Evolutionary conservation across 2,329 filamentous ascomycete species (phyloP).

Genomic region (Cladosporium cucumerinum): DNA sequence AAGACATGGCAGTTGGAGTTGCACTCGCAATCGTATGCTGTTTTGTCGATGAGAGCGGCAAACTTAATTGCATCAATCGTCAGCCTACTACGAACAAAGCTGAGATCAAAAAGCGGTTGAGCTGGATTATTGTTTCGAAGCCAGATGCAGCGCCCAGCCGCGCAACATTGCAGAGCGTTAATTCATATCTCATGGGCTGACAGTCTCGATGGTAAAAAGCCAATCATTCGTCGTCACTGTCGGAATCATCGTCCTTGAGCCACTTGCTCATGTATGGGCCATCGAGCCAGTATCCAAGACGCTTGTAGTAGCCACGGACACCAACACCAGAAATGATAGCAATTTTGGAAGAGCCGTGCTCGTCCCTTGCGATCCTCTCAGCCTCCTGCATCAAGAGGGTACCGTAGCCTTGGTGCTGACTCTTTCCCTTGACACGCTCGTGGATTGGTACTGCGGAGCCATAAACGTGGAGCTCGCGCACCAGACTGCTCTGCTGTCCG

Average conservation of each 20-base stretch:
- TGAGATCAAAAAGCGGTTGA: constrained; percentile 71
- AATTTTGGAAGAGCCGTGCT: constrained; percentile 91
- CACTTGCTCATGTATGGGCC: constrained; percentile 65
- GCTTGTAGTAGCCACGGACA: constrained; percentile 90
- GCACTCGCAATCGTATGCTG: constrained; percentile 74
- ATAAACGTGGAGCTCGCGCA: constrained; percentile 94
- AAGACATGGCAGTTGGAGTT: constrained; percentile 74
- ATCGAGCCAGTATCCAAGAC: constrained; percentile 89
- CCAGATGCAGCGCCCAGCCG: constrained; percentile 80
- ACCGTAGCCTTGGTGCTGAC: constrained; percentile 96
- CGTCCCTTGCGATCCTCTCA: constrained; percentile 87
- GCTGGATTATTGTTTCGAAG: constrained; percentile 76
- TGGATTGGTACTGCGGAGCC: constrained; percentile 97
- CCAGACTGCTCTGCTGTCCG: constrained; percentile 83
- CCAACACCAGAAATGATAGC: constrained; percentile 98
- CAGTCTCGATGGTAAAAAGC: neutral
- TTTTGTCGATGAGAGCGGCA: constrained; percentile 65
- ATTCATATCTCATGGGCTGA: constrained; percentile 74
- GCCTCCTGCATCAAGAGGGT: constrained; percentile 97
- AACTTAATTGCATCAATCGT: constrained; percentile 13
- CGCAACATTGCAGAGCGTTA: constrained; percentile 84
- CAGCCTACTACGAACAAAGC: constrained; percentile 57
- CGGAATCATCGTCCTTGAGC: constrained; percentile 30
- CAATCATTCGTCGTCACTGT: constrained; percentile 30
- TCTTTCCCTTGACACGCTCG: constrained; percentile 89